A percentile compares a stretch with the other conserved stretches of the same genome.
Evolutionary conservation across 495 filamentous ascomycete genomes (phyloP).

Genomic region (Clavariopsis aquatica): DNA sequence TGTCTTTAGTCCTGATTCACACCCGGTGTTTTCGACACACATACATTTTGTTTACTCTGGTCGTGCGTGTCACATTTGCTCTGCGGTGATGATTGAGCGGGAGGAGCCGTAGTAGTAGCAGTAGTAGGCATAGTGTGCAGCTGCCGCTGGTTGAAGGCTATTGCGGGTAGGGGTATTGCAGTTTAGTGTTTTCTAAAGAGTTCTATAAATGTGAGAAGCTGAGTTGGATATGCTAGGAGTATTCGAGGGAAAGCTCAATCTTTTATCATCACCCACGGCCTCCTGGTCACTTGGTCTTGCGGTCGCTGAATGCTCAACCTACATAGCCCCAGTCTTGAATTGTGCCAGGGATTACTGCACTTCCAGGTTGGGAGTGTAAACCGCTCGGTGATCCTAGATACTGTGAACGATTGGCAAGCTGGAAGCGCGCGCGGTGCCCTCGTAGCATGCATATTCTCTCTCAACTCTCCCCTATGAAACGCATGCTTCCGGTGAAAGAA

Average conservation of each 20-base stretch:
- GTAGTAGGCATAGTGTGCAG: not conserved
- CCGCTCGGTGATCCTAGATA: not conserved
- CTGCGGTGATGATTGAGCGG: not conserved
- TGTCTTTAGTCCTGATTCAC: not conserved
- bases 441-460: not conserved
- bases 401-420: not conserved
- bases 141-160: not conserved
- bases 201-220: not conserved
- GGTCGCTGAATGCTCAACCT: not conserved
- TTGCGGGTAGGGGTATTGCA: not conserved
- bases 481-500: not conserved
- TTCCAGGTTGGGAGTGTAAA: not conserved
- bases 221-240: not conserved
- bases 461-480: not conserved
- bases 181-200: not conserved
- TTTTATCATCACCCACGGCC: constrained; percentile 6
- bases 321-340: not conserved
- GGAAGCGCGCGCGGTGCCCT: not conserved
- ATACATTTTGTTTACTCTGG: not conserved
- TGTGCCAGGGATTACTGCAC: not conserved
- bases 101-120: not conserved
- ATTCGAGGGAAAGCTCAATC: not conserved
- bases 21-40: not conserved
- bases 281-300: not conserved
- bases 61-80: too few species aligned